Conservation (phyloP, 768 basidiomycete genomes). For the Termitomyces sp. region DNA sequence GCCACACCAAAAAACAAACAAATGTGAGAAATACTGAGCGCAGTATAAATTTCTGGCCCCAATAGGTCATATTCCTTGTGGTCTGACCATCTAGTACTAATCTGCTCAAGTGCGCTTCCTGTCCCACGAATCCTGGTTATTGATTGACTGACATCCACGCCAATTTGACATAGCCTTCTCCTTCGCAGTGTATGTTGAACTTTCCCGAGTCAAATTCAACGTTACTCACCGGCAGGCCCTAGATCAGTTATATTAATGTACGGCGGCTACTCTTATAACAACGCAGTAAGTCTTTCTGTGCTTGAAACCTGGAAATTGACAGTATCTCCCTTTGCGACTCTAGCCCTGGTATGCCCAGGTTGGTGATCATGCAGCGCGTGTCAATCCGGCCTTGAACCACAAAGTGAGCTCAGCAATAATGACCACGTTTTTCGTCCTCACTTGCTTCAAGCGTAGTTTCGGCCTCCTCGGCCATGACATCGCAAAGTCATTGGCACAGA, state of each 20-base stretch:
- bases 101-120: neutral
- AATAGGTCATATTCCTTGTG: neutral
- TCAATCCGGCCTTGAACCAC: neutral
- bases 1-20: neutral
- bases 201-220: neutral
- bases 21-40: neutral
- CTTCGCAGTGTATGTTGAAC: neutral
- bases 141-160: neutral
- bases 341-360: neutral
- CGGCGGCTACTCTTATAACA: neutral
- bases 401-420: neutral
- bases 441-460: neutral
- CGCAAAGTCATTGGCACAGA: neutral
- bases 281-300: neutral
- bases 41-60: neutral
- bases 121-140: neutral
- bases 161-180: neutral
- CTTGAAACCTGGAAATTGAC: neutral
- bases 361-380: neutral
- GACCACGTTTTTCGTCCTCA: neutral
- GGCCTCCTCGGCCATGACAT: neutral
- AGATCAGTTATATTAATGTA: neutral
- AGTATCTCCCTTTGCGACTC: neutral
- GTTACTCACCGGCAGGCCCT: neutral
- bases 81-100: neutral